Evolutionary conservation across 345 rosid genomes (phyloP).

Genomic region (Rhizophora mangle): DNA sequence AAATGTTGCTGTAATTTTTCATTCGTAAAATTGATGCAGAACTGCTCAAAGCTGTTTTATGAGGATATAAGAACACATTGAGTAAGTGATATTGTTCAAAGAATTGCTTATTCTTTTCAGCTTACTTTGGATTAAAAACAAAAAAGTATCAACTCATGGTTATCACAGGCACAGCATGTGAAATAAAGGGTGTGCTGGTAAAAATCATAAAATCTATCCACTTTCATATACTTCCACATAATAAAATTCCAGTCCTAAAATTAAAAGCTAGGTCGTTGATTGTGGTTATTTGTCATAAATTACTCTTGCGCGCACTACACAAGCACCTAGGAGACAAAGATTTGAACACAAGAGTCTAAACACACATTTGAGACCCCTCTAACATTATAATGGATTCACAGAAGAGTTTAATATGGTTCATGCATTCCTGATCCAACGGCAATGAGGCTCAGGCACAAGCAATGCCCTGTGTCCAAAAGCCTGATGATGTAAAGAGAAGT

Average conservation of each 20-base stretch:
- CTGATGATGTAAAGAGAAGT: neutral
- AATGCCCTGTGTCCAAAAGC: neutral
- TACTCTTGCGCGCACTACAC: neutral
- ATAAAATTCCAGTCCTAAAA: neutral
- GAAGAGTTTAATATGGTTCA: neutral
- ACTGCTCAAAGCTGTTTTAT: conserved; percentile 78
- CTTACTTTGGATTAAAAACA: neutral
- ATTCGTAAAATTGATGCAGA: conserved; percentile 94
- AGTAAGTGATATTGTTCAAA: neutral
- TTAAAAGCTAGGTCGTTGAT: neutral
- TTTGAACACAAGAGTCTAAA: neutral
- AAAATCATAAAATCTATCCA: neutral
- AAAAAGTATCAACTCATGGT: neutral
- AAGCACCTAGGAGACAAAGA: neutral
- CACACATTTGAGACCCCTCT: neutral
- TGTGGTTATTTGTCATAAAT: neutral
- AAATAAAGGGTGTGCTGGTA: neutral
- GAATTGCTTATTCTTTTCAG: neutral
- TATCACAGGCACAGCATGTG: neutral
- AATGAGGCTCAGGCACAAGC: neutral
- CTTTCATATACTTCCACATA: too few relatives aligned
- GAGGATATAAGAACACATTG: neutral
- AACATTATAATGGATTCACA: too few relatives aligned
- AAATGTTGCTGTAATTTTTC: conserved; percentile 97
- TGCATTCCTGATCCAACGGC: neutral